Percentiles rank a stretch among this genome's conserved stretches.
These are phyloP conservation scores for Penicillium paxilli DNA, from an alignment of 495 filamentous ascomycete genomes.

Conservation along the genomic window DNA sequence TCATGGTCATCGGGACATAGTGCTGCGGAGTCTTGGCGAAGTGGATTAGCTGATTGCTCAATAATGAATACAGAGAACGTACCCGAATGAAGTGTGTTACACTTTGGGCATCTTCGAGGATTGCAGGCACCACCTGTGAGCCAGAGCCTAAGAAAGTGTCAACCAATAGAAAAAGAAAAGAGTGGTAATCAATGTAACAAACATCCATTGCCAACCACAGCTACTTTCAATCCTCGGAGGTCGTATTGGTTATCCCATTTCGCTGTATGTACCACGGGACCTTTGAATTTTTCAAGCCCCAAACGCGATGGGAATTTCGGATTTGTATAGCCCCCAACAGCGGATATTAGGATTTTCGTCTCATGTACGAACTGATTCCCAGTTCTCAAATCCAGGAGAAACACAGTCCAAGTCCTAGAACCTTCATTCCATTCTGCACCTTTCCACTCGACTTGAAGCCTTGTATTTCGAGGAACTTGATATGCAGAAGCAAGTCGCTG, in stretches of 20 bases:
- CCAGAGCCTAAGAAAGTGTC: conserved; percentile 1
- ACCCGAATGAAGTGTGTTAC: conserved; percentile 6
- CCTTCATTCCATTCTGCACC: conserved; percentile 10
- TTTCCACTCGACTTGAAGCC: conserved; percentile 6
- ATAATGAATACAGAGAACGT: not conserved
- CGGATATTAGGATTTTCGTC: conserved; percentile 45
- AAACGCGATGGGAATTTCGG: conserved; percentile 47
- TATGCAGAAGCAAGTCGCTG: conserved; percentile 2
- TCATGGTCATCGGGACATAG: conserved; percentile 2
- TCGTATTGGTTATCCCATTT: conserved; percentile 56
- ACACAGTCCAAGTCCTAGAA: conserved; percentile 7
- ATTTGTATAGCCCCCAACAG: conserved; percentile 28
- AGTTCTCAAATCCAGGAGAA: conserved; percentile 7
- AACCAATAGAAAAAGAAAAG: too few species aligned
- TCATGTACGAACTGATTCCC: conserved; percentile 17
- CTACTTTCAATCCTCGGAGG: conserved; percentile 53
- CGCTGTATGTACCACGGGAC: conserved; percentile 56
- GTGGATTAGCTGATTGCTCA: too few species aligned
- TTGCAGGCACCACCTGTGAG: conserved; percentile 5
- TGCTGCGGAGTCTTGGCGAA: not conserved
- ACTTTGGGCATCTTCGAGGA: conserved; percentile 2
- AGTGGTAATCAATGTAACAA: conserved; percentile 3
- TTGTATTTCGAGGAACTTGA: conserved; percentile 2
- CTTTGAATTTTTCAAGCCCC: conserved; percentile 47
- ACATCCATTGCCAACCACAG: conserved; percentile 52